A percentile compares a stretch with the other conserved stretches of the same genome.
These are phyloP conservation scores for Echinochloa phyllopogon DNA, from an alignment of 176 grass and related monocot species.

Conservation along the genomic window DNA sequence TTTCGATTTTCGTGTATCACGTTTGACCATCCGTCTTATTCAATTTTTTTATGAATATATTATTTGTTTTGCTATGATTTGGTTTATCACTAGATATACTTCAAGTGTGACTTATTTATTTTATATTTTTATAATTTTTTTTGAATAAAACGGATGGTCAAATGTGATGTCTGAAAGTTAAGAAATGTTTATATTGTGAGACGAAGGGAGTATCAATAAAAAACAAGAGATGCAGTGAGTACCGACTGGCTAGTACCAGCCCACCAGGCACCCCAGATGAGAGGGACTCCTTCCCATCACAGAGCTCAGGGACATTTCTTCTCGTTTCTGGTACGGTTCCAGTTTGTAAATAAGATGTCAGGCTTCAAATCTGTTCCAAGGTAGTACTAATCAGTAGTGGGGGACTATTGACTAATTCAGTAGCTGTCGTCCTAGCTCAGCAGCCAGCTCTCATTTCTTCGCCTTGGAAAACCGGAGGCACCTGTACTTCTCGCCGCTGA, in stretches of 20 bases:
- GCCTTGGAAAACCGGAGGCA: conserved; percentile 95
- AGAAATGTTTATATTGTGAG: no score
- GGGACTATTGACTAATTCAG: background rate
- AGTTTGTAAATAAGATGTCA: background rate
- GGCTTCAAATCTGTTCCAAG: conserved; percentile 1
- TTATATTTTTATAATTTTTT: no score
- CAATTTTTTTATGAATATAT: no score
- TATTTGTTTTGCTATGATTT: no score
- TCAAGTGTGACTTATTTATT: no score
- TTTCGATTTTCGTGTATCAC: no score
- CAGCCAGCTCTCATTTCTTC: conserved; percentile 68
- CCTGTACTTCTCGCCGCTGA: conserved; percentile 92
- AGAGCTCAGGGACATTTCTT: background rate
- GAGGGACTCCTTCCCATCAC: background rate
- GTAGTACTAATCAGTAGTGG: background rate
- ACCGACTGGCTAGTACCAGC: background rate
- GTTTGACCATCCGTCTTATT: no score
- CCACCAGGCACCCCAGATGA: conserved; percentile 21
- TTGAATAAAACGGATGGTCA: no score
- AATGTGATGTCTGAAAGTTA: no score
- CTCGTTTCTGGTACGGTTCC: background rate
- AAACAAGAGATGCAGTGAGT: background rate
- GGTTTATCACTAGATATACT: no score
- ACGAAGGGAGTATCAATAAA: conserved; percentile 22
- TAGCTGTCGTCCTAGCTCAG: background rate